A percentile compares a stretch with the other conserved stretches of the same genome.
phyloP scores from a whole-genome alignment of 2,329 filamentous ascomycete genomes.

The Cladosporium sp. region DNA sequence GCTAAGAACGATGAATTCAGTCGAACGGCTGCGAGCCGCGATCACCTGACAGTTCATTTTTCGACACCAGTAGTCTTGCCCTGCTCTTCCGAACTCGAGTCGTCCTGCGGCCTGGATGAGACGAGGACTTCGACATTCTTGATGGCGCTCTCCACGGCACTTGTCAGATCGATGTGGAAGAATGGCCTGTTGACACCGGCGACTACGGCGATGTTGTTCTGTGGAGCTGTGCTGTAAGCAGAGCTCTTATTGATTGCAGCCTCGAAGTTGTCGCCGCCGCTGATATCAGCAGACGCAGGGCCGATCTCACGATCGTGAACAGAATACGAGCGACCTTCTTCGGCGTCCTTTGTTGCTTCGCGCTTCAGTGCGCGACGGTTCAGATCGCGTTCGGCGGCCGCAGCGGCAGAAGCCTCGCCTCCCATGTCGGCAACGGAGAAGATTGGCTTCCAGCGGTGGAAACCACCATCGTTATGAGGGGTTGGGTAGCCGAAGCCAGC shows the following conservation, averaged over 20 bases:
- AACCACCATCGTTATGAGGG: slow-evolving; percentile 44
- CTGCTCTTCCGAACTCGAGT: background rate
- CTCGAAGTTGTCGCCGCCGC: slow-evolving; percentile 29
- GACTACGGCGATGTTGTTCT: slow-evolving; percentile 57
- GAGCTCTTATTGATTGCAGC: slow-evolving; percentile 47
- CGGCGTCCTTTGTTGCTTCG: slow-evolving; percentile 30
- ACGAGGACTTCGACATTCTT: slow-evolving; percentile 61
- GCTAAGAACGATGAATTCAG: too few relatives aligned
- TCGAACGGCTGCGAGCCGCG: too few relatives aligned
- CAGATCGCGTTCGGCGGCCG: slow-evolving; percentile 59
- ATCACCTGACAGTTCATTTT: background rate
- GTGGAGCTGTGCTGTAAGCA: slow-evolving; percentile 38
- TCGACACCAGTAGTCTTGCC: background rate
- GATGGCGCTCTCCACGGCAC: slow-evolving; percentile 81
- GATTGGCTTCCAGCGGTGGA: slow-evolving; percentile 83
- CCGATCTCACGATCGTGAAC: slow-evolving; percentile 22
- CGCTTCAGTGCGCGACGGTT: slow-evolving; percentile 48
- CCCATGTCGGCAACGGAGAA: slow-evolving; percentile 88
- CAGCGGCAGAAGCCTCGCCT: slow-evolving; percentile 65
- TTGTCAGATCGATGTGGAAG: slow-evolving; percentile 91
- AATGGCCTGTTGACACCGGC: slow-evolving; percentile 84
- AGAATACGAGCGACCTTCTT: slow-evolving; percentile 25
- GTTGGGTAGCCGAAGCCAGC: slow-evolving; percentile 86
- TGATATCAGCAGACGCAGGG: slow-evolving; percentile 20
- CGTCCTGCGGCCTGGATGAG: background rate